Conservation (phyloP, 768 basidiomycete genomes). For the Leccinum pellstonianum region DNA sequence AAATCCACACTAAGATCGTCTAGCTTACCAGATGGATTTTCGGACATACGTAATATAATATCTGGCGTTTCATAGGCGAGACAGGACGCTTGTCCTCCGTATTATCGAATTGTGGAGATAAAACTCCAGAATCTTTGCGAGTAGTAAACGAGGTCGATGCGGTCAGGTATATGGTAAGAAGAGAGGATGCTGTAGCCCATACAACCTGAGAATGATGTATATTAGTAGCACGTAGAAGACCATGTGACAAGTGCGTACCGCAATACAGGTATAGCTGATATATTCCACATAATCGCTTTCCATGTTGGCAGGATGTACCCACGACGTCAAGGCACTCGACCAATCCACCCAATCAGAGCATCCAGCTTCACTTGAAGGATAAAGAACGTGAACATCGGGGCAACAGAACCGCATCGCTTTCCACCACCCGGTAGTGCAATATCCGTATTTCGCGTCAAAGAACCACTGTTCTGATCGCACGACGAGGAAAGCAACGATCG, state of each 20-base stretch:
- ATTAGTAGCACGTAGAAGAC: conserved; percentile 1
- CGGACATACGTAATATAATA: conserved; percentile 77
- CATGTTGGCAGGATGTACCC: conserved; percentile 10
- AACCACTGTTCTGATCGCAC: conserved; percentile 84
- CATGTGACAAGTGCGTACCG: conserved; percentile 53
- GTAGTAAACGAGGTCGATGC: conserved; percentile 86
- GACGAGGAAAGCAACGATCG: conserved; percentile 83
- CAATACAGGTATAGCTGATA: conserved; percentile 66
- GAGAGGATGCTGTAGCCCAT: conserved; percentile 68
- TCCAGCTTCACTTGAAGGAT: conserved; percentile 28
- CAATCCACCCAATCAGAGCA: conserved; percentile 79
- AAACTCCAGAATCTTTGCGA: conserved; percentile 83
- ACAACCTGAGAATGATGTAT: conserved; percentile 46
- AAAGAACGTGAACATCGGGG: conserved; percentile 32
- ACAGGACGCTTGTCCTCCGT: conserved; percentile 22
- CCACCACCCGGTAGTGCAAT: conserved; percentile 69
- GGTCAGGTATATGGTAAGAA: conserved; percentile 86
- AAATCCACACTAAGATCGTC: conserved; percentile 18
- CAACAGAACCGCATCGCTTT: conserved; percentile 85
- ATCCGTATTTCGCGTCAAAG: conserved; percentile 92
- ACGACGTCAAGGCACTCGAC: conserved; percentile 53
- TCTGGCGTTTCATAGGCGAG: conserved; percentile 51
- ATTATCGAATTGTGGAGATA: conserved; percentile 48
- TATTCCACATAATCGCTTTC: conserved; percentile 57
- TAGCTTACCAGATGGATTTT: not conserved